Evolutionary conservation across 116 monocot genomes (phyloP).

Genomic region (Trichopus zeylanicus): DNA sequence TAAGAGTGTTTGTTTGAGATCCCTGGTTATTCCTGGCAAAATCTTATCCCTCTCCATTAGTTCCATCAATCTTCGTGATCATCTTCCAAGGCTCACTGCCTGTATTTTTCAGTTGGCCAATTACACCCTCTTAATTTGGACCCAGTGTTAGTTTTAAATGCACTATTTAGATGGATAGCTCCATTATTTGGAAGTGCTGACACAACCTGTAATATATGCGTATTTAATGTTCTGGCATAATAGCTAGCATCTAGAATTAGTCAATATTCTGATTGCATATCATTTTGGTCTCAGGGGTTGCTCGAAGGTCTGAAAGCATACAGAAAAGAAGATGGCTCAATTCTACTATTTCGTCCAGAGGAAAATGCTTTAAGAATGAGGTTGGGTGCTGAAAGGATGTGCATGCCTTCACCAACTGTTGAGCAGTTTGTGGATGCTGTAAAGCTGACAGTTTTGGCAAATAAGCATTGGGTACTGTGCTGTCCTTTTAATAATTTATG

Average conservation of each 20-base stretch:
- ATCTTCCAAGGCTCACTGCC: not conserved
- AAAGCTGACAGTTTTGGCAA: constrained; percentile 72
- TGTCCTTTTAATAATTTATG: not conserved
- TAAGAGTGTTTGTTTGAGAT: not conserved
- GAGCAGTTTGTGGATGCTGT: constrained; percentile 91
- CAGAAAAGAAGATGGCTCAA: constrained; percentile 73
- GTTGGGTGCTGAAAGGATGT: constrained; percentile 75
- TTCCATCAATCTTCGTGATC: not conserved
- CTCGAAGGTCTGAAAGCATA: constrained; percentile 90
- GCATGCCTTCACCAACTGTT: constrained; percentile 82
- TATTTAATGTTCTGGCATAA: too few relatives aligned
- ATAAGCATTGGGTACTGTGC: constrained; percentile 70
- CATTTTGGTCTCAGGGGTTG: constrained; percentile 28
- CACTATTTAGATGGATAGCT: too few relatives aligned
- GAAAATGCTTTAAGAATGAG: constrained; percentile 87
- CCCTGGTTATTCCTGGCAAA: not conserved
- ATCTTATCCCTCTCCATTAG: not conserved
- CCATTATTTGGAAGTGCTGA: too few relatives aligned
- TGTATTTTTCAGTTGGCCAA: too few relatives aligned
- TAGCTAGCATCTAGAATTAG: too few relatives aligned
- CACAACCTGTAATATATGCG: too few relatives aligned
- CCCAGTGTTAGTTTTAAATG: too few relatives aligned
- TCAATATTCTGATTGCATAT: too few relatives aligned
- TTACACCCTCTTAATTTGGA: too few relatives aligned
- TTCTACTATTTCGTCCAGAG: constrained; percentile 88